Conservation (phyloP, 305 asterid species). For the Ilex paraguariensis region DNA sequence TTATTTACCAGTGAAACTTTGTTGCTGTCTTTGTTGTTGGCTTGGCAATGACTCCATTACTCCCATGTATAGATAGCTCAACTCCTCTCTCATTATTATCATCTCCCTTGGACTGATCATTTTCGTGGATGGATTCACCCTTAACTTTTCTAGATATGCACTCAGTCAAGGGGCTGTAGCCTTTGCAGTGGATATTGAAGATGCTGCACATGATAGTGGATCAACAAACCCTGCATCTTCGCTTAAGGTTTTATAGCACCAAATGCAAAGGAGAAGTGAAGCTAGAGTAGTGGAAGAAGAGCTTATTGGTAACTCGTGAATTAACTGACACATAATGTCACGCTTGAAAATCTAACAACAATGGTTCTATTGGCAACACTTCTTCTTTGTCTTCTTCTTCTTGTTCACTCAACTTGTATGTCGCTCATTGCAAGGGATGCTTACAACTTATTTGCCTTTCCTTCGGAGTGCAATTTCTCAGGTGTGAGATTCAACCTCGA, state of each 20-base stretch:
- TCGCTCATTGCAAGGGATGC: slow-evolving; percentile 46
- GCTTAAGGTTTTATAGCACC: slow-evolving; percentile 43
- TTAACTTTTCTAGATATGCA: slow-evolving; percentile 65
- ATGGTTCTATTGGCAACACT: slow-evolving; percentile 2
- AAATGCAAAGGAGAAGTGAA: slow-evolving; percentile 54
- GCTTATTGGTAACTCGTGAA: slow-evolving; percentile 39
- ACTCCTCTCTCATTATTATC: too few species aligned
- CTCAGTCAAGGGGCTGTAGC: slow-evolving; percentile 77
- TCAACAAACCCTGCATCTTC: slow-evolving; percentile 30
- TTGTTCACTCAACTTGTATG: slow-evolving; percentile 1
- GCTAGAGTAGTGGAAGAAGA: slow-evolving; percentile 28
- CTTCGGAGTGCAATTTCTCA: slow-evolving; percentile 98
- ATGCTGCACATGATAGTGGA: slow-evolving; percentile 29
- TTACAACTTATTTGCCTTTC: slow-evolving; percentile 92
- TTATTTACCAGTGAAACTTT: too few species aligned
- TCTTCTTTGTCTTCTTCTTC: slow-evolving; percentile 1
- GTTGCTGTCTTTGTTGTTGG: too few species aligned
- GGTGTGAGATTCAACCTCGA: slow-evolving; percentile 76
- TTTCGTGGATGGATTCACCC: slow-evolving; percentile 30
- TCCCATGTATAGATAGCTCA: too few species aligned
- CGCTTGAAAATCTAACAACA: background rate
- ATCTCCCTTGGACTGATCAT: background rate
- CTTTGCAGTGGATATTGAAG: slow-evolving; percentile 69
- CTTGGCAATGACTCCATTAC: too few species aligned
- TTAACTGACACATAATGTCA: slow-evolving; percentile 10